phyloP scores from a whole-genome alignment of 1,139 yeast genomes.

The Yamadazyma atmosphaerica region DNA sequence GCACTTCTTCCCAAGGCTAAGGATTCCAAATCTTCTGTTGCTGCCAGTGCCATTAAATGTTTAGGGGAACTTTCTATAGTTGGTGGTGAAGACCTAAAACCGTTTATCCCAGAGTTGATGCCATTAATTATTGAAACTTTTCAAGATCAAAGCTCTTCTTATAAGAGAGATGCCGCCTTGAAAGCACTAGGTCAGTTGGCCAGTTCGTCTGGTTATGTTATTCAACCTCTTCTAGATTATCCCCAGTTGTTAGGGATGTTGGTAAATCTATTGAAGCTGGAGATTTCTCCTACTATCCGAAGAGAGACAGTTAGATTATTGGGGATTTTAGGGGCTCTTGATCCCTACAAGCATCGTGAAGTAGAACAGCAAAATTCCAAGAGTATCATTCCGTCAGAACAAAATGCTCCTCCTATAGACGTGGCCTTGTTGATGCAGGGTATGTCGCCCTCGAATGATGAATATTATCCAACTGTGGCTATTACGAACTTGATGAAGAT shows the following conservation, averaged over 20 bases:
- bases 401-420: constrained; percentile 87
- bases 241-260: constrained; percentile 85
- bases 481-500: constrained; percentile 81
- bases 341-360: constrained; percentile 93
- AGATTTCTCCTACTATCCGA: constrained; percentile 68
- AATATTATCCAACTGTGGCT: constrained; percentile 94
- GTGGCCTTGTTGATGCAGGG: constrained; percentile 90
- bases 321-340: constrained; percentile 94
- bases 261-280: constrained; percentile 79
- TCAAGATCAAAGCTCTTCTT: constrained; percentile 86
- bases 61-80: constrained; percentile 87
- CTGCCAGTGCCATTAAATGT: constrained; percentile 84
- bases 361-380: constrained; percentile 78
- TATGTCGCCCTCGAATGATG: constrained; percentile 90
- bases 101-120: constrained; percentile 76
- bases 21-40: constrained; percentile 74
- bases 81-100: constrained; percentile 81
- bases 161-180: constrained; percentile 87
- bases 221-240: constrained; percentile 87
- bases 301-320: constrained; percentile 85
- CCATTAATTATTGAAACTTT: constrained; percentile 84
- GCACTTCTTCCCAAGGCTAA: constrained; percentile 76
- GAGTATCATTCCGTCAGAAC: constrained; percentile 59
- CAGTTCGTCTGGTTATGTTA: constrained; percentile 90
- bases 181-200: constrained; percentile 86